Evolutionary conservation across 257 asterid genomes (phyloP).

Genomic region (Coffea canephora): DNA sequence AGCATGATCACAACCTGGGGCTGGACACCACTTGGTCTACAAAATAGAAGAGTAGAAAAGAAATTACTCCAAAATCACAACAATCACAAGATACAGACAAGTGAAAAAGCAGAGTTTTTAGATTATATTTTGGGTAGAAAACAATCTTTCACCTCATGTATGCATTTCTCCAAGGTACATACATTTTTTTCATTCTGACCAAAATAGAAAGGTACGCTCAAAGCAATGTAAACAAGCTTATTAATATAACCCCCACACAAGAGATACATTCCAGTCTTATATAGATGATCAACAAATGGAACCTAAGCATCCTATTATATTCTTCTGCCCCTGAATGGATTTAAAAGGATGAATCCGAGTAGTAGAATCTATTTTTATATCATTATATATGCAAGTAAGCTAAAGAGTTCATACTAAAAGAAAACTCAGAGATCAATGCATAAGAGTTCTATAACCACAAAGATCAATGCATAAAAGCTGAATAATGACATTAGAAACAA

Average conservation of each 20-base stretch:
- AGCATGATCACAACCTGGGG: slow-evolving; percentile 96
- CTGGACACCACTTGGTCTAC: slow-evolving; percentile 99
- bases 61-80: slow-evolving; percentile 8
- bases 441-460: not conserved
- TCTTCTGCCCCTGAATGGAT: not conserved
- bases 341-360: not conserved
- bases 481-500: not conserved
- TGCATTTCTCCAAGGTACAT: not conserved
- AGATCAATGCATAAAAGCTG: not conserved
- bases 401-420: not conserved
- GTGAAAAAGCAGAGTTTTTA: not conserved
- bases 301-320: not conserved
- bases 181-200: not conserved
- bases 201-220: not conserved
- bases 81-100: not conserved
- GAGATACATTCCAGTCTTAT: not conserved
- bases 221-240: not conserved
- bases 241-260: not conserved
- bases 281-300: not conserved
- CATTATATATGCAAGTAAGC: not conserved
- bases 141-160: not conserved
- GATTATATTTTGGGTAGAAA: not conserved
- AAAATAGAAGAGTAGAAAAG: slow-evolving; percentile 12
- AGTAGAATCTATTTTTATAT: not conserved
- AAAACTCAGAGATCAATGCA: not conserved